Percentiles rank a stretch among this genome's conserved stretches.
phyloP scores from a whole-genome alignment of 495 filamentous ascomycete genomes.

The Oidiodendron maius region DNA sequence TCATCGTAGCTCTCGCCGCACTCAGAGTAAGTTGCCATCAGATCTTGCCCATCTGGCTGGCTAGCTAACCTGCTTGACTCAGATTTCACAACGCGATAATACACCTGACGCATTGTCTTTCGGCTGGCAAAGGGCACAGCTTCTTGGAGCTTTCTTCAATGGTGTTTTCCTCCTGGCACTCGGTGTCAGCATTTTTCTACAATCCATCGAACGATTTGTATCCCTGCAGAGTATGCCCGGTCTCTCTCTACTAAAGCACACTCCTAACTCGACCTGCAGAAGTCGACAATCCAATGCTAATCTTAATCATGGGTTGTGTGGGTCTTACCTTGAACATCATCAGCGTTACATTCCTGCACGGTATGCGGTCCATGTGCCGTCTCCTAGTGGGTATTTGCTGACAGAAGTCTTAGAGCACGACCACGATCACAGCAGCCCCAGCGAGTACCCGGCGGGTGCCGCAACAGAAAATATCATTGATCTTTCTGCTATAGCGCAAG shows the following conservation, averaged over 20 bases:
- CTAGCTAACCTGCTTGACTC: neutral
- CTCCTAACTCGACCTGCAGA: constrained; percentile 38
- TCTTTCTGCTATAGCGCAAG: neutral
- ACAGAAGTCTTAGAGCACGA: constrained; percentile 11
- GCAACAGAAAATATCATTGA: neutral
- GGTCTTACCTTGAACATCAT: constrained; percentile 80
- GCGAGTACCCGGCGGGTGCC: constrained; percentile 23
- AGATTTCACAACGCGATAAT: constrained; percentile 37
- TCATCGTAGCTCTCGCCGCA: constrained; percentile 77
- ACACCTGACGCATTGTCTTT: constrained; percentile 35
- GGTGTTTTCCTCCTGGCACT: constrained; percentile 91
- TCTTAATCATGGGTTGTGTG: constrained; percentile 76
- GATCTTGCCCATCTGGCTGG: constrained; percentile 14
- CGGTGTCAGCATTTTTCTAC: constrained; percentile 86
- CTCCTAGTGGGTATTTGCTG: neutral
- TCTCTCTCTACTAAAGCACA: neutral
- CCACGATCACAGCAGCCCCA: constrained; percentile 5
- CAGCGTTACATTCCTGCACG: constrained; percentile 77
- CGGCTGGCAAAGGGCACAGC: constrained; percentile 88
- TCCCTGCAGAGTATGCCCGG: constrained; percentile 26
- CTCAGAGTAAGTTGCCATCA: constrained; percentile 52
- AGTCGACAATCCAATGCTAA: constrained; percentile 67
- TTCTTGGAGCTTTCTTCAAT: constrained; percentile 90
- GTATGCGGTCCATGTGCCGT: constrained; percentile 27
- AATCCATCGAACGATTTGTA: constrained; percentile 84